Conservation (phyloP, 805 yeast genomes). For the Wickerhamiella cacticola region DNA sequence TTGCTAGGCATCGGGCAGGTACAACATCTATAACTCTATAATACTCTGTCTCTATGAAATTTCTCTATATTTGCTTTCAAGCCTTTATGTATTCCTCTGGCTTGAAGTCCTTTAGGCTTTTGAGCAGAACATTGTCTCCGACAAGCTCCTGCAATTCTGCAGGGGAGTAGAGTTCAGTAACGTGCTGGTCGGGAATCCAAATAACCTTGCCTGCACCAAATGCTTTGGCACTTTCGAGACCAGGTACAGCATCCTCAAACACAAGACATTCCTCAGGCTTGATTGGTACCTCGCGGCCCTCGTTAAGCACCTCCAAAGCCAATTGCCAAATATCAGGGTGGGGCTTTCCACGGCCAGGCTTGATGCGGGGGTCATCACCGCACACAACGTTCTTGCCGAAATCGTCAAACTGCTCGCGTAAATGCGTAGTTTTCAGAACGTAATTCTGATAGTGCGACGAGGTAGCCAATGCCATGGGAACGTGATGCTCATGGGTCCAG, state of each 20-base stretch:
- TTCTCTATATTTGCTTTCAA: background rate
- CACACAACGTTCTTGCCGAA: constrained; percentile 65
- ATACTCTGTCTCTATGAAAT: background rate
- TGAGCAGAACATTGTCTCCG: constrained; percentile 45
- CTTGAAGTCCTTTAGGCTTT: constrained; percentile 43
- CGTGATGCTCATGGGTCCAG: constrained; percentile 36
- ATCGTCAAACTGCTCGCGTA: constrained; percentile 46
- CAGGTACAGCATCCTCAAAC: constrained; percentile 93
- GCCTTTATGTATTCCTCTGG: constrained; percentile 31
- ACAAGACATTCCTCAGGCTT: constrained; percentile 69
- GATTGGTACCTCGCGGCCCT: constrained; percentile 38
- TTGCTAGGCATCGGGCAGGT: constrained; percentile 19
- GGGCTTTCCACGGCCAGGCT: constrained; percentile 85
- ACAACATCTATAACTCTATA: constrained; percentile 16
- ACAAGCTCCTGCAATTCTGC: constrained; percentile 27
- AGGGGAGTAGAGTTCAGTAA: constrained; percentile 19
- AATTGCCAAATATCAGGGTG: constrained; percentile 83
- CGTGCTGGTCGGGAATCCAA: constrained; percentile 59
- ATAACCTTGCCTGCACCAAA: constrained; percentile 70
- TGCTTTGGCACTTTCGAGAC: constrained; percentile 70
- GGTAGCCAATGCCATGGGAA: constrained; percentile 88
- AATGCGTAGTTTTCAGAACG: constrained; percentile 59
- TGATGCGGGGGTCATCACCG: constrained; percentile 80
- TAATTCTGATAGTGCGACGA: constrained; percentile 57
- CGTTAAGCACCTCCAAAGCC: constrained; percentile 62